phyloP scores from a whole-genome alignment of 2,329 filamentous ascomycete genomes.

The Claviceps pazoutovae region DNA sequence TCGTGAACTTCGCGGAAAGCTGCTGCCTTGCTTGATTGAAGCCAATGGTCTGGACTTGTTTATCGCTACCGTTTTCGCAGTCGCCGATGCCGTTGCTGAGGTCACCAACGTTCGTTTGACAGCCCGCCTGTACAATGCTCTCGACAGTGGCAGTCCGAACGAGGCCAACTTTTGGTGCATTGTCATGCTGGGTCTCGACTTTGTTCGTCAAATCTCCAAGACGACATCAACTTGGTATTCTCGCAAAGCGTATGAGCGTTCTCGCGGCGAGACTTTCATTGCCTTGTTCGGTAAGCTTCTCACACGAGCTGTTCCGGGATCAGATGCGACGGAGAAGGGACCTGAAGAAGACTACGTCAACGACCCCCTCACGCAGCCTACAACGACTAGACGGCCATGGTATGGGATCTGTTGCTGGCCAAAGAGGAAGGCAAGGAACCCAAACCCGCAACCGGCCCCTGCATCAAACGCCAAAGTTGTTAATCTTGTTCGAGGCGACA shows the following conservation, averaged over 20 bases:
- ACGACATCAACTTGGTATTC: conserved; percentile 55
- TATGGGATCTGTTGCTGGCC: conserved; percentile 9
- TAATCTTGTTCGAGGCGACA: conserved; percentile 71
- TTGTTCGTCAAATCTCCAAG: conserved; percentile 20
- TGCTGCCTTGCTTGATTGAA: conserved; percentile 52
- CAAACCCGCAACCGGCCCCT: conserved; percentile 26
- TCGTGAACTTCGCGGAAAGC: conserved; percentile 55
- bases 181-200: conserved; percentile 22
- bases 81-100: conserved; percentile 33
- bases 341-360: conserved; percentile 9
- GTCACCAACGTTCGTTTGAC: conserved; percentile 26
- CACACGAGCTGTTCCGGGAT: conserved; percentile 24
- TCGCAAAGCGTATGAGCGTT: conserved; percentile 72
- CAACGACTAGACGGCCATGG: conserved; percentile 8
- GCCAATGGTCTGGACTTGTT: conserved; percentile 71
- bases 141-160: conserved; percentile 16
- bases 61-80: conserved; percentile 48
- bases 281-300: conserved; percentile 24
- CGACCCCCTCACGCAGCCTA: not conserved
- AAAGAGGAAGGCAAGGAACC: conserved; percentile 7
- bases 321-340: conserved; percentile 23
- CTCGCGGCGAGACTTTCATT: conserved; percentile 52
- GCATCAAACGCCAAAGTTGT: conserved; percentile 85
- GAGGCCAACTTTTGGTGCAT: conserved; percentile 24
- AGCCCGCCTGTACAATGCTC: conserved; percentile 21